phyloP scores from a whole-genome alignment of 331 rosid species.

The Saraca asoca region DNA sequence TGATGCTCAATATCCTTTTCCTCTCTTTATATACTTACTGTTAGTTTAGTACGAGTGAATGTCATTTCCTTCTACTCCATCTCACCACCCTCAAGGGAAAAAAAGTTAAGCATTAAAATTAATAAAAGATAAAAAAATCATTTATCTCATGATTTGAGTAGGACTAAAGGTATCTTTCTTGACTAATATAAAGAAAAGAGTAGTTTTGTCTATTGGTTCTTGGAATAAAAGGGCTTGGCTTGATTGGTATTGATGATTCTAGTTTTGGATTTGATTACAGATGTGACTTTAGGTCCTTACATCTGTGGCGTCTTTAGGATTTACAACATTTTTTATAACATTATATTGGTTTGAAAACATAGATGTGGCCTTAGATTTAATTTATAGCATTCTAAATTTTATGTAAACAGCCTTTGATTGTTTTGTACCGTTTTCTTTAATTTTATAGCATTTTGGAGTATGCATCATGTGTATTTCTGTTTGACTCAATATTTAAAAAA shows the following conservation, averaged over 20 bases:
- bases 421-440: constrained; percentile 13
- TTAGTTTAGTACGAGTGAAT: constrained; percentile 4
- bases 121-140: background rate
- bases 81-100: background rate
- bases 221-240: background rate
- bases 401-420: background rate
- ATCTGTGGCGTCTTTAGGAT: too few relatives aligned
- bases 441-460: constrained; percentile 16
- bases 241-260: background rate
- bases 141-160: background rate
- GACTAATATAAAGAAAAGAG: too few relatives aligned
- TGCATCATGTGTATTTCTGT: background rate
- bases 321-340: too few relatives aligned
- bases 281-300: background rate
- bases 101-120: background rate
- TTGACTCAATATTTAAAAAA: constrained; percentile 9
- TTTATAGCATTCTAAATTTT: constrained; percentile 4
- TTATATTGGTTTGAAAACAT: too few relatives aligned
- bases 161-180: background rate
- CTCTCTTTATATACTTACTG: background rate
- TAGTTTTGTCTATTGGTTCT: background rate
- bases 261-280: background rate
- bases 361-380: background rate
- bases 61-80: background rate
- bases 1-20: constrained; percentile 86